Percentiles rank a stretch among this genome's conserved stretches.
phyloP scores from a whole-genome alignment of 305 asterid species.

The Euphrasia arctica region DNA sequence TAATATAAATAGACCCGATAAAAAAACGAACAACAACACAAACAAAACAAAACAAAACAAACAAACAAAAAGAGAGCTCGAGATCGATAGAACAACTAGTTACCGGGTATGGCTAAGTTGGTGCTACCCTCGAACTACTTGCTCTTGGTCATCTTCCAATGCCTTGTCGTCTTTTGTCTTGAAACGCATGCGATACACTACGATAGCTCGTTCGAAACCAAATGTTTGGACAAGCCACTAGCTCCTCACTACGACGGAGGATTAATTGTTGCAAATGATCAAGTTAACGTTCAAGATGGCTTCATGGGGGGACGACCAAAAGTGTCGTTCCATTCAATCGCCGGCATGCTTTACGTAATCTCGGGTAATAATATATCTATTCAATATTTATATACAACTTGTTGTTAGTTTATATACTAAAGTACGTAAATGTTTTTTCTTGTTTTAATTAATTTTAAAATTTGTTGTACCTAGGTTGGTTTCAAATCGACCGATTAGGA shows the following conservation, averaged over 20 bases:
- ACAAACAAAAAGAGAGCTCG: no score
- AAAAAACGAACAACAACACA: no score
- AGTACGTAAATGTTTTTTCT: background rate
- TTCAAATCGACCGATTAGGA: slow-evolving; percentile 42
- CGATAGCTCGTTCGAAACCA: slow-evolving; percentile 33
- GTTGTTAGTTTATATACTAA: background rate
- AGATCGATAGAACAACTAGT: no score
- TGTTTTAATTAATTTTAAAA: background rate
- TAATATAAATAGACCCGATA: no score
- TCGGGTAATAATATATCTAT: slow-evolving; percentile 40
- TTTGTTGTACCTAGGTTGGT: slow-evolving; percentile 42
- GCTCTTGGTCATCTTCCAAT: background rate
- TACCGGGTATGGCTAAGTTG: background rate
- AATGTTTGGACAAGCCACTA: slow-evolving; percentile 41
- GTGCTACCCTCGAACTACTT: background rate
- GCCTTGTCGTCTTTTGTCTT: slow-evolving; percentile 17
- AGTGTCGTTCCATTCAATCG: slow-evolving; percentile 30
- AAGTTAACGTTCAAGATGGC: background rate
- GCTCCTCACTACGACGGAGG: slow-evolving; percentile 48
- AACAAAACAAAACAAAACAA: no score
- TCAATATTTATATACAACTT: background rate
- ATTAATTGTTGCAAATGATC: slow-evolving; percentile 11
- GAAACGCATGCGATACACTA: slow-evolving; percentile 33
- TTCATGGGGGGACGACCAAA: slow-evolving; percentile 29
- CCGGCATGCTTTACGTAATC: slow-evolving; percentile 39